Evolutionary conservation across 345 rosid species (phyloP).

Genomic region (Rhodamnia rubescens): DNA sequence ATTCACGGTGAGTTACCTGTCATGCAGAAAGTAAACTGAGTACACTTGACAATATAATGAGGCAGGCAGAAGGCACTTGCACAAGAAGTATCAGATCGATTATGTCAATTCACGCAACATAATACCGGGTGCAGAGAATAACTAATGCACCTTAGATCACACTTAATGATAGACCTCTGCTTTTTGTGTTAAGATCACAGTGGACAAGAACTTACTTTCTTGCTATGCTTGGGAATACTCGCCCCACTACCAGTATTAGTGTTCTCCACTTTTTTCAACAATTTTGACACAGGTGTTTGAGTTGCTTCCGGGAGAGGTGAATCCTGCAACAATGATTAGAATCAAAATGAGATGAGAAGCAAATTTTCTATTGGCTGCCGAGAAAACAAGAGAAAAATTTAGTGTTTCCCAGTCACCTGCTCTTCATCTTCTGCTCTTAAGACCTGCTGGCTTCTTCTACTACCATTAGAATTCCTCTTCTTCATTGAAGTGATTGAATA

Average conservation of each 20-base stretch:
- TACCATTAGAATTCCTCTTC: slow-evolving; percentile 33
- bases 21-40: neutral
- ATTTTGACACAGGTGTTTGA: slow-evolving; percentile 53
- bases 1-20: slow-evolving; percentile 68
- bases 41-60: neutral
- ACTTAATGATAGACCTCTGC: neutral
- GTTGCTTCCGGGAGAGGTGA: slow-evolving; percentile 29
- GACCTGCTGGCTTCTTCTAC: slow-evolving; percentile 26
- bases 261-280: slow-evolving; percentile 41
- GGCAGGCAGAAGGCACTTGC: neutral
- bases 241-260: slow-evolving; percentile 32
- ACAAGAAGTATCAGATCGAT: neutral
- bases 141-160: neutral
- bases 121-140: neutral
- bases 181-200: neutral
- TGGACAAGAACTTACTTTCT: slow-evolving; percentile 34
- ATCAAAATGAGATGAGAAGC: neutral
- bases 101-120: neutral
- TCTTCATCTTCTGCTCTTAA: slow-evolving; percentile 27
- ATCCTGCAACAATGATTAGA: slow-evolving; percentile 22
- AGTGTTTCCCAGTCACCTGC: slow-evolving; percentile 24
- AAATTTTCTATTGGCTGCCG: neutral
- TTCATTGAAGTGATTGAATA: slow-evolving; percentile 51
- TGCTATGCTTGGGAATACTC: slow-evolving; percentile 53
- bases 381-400: neutral